Base-by-base conservation (phyloP, 2,329 filamentous ascomycete species). In the Grosmannia serpens region DNA sequence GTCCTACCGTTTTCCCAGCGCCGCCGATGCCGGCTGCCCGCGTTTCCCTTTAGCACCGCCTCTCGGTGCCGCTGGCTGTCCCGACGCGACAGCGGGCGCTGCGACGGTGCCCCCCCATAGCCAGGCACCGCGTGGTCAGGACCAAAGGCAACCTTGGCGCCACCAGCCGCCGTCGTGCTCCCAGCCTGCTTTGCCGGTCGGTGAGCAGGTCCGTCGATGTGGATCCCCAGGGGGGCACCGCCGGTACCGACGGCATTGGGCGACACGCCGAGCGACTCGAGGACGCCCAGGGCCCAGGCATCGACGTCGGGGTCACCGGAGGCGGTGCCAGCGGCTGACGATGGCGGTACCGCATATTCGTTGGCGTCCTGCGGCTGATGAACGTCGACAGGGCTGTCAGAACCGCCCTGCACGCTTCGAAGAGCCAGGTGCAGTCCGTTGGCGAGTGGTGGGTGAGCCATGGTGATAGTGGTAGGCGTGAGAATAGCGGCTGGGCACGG, bases 1-100 rank as follows among this genome's bases (percentile, higher is more conserved):
- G 10, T 29, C 22, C 41, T 33, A 95, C 90, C 89, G 71, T 97
- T 99, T 76, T 99, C 94, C 91, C 91, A 97, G 58, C 92, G 81
- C 66, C 92, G 86, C 55, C 92, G 80, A 67, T 92, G 85, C 41
- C 92, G 82, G 66, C 84, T 92, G 38, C 92, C 92, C 71, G 96
- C 91, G 65, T 95, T 95, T 59, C 92, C 92, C 74, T 91, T 95
- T 35, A 94, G 77, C 56, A 95, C 69, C 2, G 85, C 82, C 64
- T 96, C 90, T 22, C 91, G 84, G 56, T 81, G 74, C 58, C 74
- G 73, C 70, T 77, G 70, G 64, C 78, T 82, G 62, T 84, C 87
- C 69, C 77, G 70, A 35, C 73, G 71, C 22, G 77, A 77, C 0
- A 68, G 75, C 57, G 73, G 79, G 58, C 74, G 75, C 61, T 70